Evolutionary conservation across 2,329 filamentous ascomycete species (phyloP), one percentile per base, ranked within the genome.

Genomic region (Dactylella cylindrospora): DNA sequence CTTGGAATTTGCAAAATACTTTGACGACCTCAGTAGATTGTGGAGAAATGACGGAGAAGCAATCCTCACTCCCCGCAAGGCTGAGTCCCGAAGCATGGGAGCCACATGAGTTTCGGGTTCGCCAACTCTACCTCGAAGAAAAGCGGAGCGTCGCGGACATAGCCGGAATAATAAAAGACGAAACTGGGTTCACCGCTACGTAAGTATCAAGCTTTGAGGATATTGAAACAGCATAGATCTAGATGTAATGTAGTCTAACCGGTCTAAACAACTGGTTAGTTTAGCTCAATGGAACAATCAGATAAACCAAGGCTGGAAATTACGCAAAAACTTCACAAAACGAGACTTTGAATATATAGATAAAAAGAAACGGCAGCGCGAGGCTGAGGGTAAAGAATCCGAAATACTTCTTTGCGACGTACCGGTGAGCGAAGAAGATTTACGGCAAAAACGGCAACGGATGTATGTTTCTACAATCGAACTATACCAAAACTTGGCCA

Each of bases 261-360:
- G n/a, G n/a, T n/a, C n/a, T n/a, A n/a, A n/a, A n/a, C n/a, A n/a
- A n/a, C n/a, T n/a, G n/a, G n/a, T n/a, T n/a, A n/a, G n/a, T n/a
- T 5, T 38, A 4, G 12, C 46, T 15, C 46, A 51, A 23, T 51
- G 41, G n/a, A 28, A 17, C 13, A 13, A 41, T 23, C 36, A 51
- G 10, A 32, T 51, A 31, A 38, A 31, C 12, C 8, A 41, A 7
- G 26, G 40, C 17, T 51, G 36, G 28, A 26, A 19, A 5, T 19
- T 51, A 7, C 13, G 36, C 15, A 51, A 51, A n/a, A 51, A 51
- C 22, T 12, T 51, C 6, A 13, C 12, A 2, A 44, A 50, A 26
- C 17, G 20, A 2, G 45, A 50, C 8, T n/a, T 39, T 20, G 23
- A 29, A 9, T 50, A 50, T 29, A 38, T 38, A 12, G 15, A 50